Evolutionary conservation across 352 stramenopile genomes (phyloP), one percentile per base, ranked within the genome.

Genomic region (Phytophthora tentaculata): DNA sequence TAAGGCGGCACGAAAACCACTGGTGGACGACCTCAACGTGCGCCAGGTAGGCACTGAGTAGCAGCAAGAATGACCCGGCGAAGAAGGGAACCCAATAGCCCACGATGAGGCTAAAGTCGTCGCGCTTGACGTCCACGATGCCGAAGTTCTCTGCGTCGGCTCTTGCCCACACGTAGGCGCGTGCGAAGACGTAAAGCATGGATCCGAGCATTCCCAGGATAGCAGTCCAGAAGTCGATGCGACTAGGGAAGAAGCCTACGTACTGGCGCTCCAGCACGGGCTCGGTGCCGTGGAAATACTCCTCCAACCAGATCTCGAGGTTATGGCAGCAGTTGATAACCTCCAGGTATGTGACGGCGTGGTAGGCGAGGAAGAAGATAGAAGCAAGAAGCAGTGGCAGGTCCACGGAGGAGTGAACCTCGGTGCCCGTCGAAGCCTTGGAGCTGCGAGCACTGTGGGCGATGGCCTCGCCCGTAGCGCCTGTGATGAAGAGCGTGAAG

Each of bases 311-410:
- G 44, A 92, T 81, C 76, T 95, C 85, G 55, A 95, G 82, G 71
- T 95, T 93, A 64, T 95, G 85, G 76, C 87, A 95, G 70, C 82
- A 90, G 71, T 95, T 95, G 74, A 95, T 92, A 26, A 95, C 87
- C 68, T 95, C 87, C 54, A 94, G 80, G 79, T 94, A 94, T 69
- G 78, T 93, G 37, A 93, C 56, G 14, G 79, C 50, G 65, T 95
- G 79, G 37, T 76, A 79, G 7, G 64, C 51, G 3, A 94, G 69
- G 61, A 88, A 87, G 63, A 81, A 90, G 32, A 80, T 29, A 12
- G 84, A 72, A 16, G 79, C 87, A 13, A 82, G 32, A 8, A 95
- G 75, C 61, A 94, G 67, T 29, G 87, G 85, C 3, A 82, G 23
- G 64, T 95, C 87, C 41, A 93, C 77, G 7, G 81, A 75, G 26